phyloP scores from a whole-genome alignment of 768 basidiomycete genomes.

The Lentinula sp. region DNA sequence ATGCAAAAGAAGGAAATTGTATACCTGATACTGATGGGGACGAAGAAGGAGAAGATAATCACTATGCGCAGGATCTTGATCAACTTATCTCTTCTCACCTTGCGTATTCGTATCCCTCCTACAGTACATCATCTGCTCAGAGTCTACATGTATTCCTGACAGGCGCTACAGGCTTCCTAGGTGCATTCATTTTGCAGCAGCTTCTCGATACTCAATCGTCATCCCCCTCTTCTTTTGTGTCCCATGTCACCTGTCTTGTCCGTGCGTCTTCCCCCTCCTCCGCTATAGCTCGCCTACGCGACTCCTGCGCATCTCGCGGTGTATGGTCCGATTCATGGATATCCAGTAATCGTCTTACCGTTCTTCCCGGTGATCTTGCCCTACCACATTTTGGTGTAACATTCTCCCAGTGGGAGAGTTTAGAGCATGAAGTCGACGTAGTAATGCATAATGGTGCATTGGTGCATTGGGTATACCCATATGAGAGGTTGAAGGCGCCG shows the following conservation, averaged over 20 bases:
- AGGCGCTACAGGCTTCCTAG: constrained; percentile 95
- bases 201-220: constrained; percentile 47
- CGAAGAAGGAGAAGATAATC: constrained; percentile 29
- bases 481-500: constrained; percentile 83
- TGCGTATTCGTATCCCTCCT: constrained; percentile 53
- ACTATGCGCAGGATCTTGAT: constrained; percentile 79
- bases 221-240: constrained; percentile 41
- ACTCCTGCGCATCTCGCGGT: constrained; percentile 69
- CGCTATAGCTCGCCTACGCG: constrained; percentile 64
- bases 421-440: constrained; percentile 71
- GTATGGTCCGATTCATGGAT: constrained; percentile 91
- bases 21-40: constrained; percentile 13
- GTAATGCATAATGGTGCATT: constrained; percentile 96
- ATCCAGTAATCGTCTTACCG: constrained; percentile 57
- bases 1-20: background rate
- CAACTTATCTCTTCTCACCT: constrained; percentile 52
- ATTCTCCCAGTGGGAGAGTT: constrained; percentile 53
- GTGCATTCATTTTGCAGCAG: constrained; percentile 84
- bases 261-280: constrained; percentile 59
- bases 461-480: constrained; percentile 99
- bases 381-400: constrained; percentile 67
- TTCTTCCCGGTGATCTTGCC: constrained; percentile 80
- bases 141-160: constrained; percentile 86
- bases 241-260: constrained; percentile 90
- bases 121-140: constrained; percentile 46